These are phyloP conservation scores for Cordyceps sp. DNA, from an alignment of 2,329 filamentous ascomycete genomes.

Conservation along the genomic window DNA sequence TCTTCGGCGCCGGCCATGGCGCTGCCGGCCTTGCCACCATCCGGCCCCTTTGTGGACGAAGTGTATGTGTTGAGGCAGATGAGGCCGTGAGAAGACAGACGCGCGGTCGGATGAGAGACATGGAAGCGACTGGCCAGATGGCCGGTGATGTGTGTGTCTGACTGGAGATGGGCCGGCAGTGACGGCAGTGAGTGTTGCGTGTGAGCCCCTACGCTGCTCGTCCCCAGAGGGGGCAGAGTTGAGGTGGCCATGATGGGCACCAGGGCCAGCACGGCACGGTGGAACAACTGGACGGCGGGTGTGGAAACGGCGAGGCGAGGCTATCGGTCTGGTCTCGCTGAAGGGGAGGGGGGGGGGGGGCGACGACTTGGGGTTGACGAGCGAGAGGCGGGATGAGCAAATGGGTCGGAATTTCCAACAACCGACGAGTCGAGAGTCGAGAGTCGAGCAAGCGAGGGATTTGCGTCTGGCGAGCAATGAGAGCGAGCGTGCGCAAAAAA, in stretches of 20 bases:
- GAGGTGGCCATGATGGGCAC: constrained; percentile 41
- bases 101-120: constrained; percentile 72
- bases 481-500: too few species aligned
- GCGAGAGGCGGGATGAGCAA: too few species aligned
- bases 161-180: constrained; percentile 68
- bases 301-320: too few species aligned
- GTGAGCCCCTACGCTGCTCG: constrained; percentile 43
- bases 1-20: constrained; percentile 88
- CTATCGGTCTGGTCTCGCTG: too few species aligned
- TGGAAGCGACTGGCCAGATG: constrained; percentile 85
- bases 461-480: too few species aligned
- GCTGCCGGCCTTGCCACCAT: constrained; percentile 84
- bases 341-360: too few species aligned
- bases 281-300: too few species aligned
- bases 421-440: too few species aligned
- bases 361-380: too few species aligned
- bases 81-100: constrained; percentile 78
- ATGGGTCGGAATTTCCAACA: too few species aligned
- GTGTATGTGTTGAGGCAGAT: constrained; percentile 92
- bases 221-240: constrained; percentile 33
- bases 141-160: constrained; percentile 62
- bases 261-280: too few species aligned
- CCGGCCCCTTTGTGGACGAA: constrained; percentile 68
- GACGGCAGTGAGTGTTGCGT: constrained; percentile 77
- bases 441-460: too few species aligned